A percentile compares a stretch with the other conserved stretches of the same genome.
Conservation (phyloP, 768 basidiomycete genomes). For the Russula emetica region DNA sequence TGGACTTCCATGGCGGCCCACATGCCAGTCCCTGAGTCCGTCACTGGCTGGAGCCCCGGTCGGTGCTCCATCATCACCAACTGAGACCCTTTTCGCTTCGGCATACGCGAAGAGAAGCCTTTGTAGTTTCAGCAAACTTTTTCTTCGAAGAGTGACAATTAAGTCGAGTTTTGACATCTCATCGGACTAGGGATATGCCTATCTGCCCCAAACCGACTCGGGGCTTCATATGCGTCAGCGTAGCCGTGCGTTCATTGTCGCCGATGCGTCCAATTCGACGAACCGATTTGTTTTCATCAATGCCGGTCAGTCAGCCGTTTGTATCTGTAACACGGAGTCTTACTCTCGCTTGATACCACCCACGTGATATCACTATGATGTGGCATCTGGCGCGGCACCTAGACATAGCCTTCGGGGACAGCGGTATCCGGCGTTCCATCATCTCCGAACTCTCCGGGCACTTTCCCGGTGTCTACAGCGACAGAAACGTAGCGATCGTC, state of each 20-base stretch:
- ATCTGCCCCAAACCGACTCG: constrained; percentile 58
- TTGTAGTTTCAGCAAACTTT: not conserved
- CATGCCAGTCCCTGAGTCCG: not conserved
- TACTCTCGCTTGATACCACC: not conserved
- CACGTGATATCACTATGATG: not conserved
- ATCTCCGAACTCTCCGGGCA: constrained; percentile 50
- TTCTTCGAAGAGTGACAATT: not conserved
- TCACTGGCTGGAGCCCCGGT: not conserved
- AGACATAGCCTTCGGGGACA: constrained; percentile 84
- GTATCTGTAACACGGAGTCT: not conserved
- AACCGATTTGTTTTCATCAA: constrained; percentile 73
- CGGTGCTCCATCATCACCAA: not conserved
- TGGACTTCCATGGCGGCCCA: not conserved
- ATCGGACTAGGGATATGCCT: constrained; percentile 58
- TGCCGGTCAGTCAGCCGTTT: constrained; percentile 44
- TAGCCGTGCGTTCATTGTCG: constrained; percentile 72
- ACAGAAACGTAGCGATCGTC: constrained; percentile 70
- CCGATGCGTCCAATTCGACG: constrained; percentile 50
- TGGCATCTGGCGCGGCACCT: not conserved
- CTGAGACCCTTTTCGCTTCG: constrained; percentile 10
- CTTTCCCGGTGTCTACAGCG: constrained; percentile 61
- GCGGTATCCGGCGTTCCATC: constrained; percentile 66
- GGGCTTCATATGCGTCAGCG: constrained; percentile 78
- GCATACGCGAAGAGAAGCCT: not conserved
- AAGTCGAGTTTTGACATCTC: not conserved